A percentile compares a stretch with the other conserved stretches of the same genome.
phyloP scores from a whole-genome alignment of 2,329 filamentous ascomycete species.

The Diaporthe citriasiana region DNA sequence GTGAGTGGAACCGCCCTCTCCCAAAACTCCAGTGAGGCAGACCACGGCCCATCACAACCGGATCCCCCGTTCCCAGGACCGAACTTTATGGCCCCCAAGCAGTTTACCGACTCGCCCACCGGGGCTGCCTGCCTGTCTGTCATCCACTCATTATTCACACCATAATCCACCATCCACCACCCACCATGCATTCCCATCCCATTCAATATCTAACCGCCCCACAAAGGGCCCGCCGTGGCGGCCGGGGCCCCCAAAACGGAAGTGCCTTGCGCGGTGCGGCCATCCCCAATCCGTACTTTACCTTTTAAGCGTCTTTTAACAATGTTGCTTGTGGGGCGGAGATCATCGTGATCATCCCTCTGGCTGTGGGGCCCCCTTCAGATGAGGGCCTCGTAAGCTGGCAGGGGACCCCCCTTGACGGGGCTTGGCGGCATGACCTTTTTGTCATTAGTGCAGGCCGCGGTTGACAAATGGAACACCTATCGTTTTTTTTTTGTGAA shows the following conservation, averaged over 20 bases:
- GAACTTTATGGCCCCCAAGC: neutral
- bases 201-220: neutral
- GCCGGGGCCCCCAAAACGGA: slow-evolving; percentile 20
- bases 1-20: neutral
- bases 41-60: slow-evolving; percentile 10
- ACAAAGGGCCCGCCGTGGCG: neutral
- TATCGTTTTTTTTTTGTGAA: neutral
- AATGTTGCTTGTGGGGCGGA: neutral
- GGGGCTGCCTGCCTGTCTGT: neutral
- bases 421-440: slow-evolving; percentile 10
- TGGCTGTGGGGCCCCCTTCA: slow-evolving; percentile 17
- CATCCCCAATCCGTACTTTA: slow-evolving; percentile 31
- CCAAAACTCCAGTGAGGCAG: slow-evolving; percentile 17
- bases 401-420: slow-evolving; percentile 1
- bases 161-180: neutral
- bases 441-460: neutral
- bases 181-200: neutral
- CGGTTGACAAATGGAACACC: neutral
- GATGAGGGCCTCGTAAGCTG: slow-evolving; percentile 41
- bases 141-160: neutral
- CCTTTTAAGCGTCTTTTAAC: slow-evolving; percentile 40
- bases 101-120: neutral
- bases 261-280: slow-evolving; percentile 11
- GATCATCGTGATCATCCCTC: slow-evolving; percentile 38
- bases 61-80: neutral